Percentiles rank a stretch among this genome's conserved stretches.
Evolutionary conservation across 257 asterid species (phyloP).

Genomic region (Parsonsia alboflavescens): DNA sequence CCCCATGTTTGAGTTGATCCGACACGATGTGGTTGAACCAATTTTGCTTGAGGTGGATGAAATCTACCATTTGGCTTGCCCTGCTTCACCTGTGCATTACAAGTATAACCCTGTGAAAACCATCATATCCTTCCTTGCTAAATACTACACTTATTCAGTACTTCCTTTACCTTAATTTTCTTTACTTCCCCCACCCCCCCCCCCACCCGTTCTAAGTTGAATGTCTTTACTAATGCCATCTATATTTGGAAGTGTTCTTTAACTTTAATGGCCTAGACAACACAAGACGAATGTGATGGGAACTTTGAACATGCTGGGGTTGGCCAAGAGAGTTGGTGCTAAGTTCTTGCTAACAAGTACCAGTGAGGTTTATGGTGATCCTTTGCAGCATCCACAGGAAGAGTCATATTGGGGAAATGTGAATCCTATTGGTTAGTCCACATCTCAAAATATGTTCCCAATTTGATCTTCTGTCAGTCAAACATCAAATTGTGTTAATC

Average conservation of each 20-base stretch:
- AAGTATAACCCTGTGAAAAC: constrained; percentile 92
- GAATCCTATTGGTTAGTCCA: constrained; percentile 72
- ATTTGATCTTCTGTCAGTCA: neutral
- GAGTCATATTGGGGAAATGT: constrained; percentile 96
- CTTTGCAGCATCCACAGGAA: constrained; percentile 76
- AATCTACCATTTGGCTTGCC: constrained; percentile 92
- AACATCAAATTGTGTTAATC: neutral
- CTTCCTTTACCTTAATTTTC: neutral
- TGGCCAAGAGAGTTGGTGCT: constrained; percentile 86
- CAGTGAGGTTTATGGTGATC: constrained; percentile 90
- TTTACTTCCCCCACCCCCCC: too few species aligned
- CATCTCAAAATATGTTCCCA: neutral
- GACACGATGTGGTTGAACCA: constrained; percentile 90
- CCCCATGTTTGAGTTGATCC: constrained; percentile 69
- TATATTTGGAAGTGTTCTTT: constrained; percentile 31
- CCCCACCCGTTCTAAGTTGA: too few species aligned
- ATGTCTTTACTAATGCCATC: neutral
- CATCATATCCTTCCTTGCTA: constrained; percentile 59
- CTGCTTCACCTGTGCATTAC: constrained; percentile 93
- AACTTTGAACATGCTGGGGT: constrained; percentile 87
- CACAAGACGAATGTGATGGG: constrained; percentile 99
- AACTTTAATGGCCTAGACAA: constrained; percentile 34
- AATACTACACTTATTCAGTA: neutral
- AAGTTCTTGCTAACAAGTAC: constrained; percentile 85
- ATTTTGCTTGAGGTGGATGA: constrained; percentile 84